Percentiles rank a stretch among this genome's conserved stretches.
These are phyloP conservation scores for Stygiomarasmius scandens DNA, from an alignment of 1,284 basidiomycete genomes.

Conservation along the genomic window DNA sequence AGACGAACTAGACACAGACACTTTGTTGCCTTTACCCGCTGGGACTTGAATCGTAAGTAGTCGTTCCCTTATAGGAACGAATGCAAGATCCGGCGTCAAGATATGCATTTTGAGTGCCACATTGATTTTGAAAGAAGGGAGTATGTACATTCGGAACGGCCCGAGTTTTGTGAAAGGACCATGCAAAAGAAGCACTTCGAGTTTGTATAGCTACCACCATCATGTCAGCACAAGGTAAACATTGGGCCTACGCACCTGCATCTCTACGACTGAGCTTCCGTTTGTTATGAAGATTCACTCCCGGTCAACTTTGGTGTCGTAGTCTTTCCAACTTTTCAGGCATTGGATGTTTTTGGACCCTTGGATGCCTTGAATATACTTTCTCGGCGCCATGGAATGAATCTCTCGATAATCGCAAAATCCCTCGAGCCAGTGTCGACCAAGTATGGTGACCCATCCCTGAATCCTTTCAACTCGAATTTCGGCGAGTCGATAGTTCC, in stretches of 20 bases:
- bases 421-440: constrained; percentile 41
- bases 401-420: constrained; percentile 36
- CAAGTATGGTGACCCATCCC: constrained; percentile 22
- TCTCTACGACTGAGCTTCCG: background rate
- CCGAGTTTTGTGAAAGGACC: background rate
- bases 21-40: background rate
- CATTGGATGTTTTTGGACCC: constrained; percentile 48
- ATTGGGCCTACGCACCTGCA: background rate
- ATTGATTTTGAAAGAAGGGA: background rate
- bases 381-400: constrained; percentile 29
- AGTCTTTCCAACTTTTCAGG: constrained; percentile 40
- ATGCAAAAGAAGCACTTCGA: no score
- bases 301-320: constrained; percentile 32
- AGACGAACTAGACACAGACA: background rate
- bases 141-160: background rate
- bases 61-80: background rate
- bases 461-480: constrained; percentile 23
- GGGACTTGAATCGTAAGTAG: background rate
- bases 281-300: background rate
- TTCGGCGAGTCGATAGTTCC: constrained; percentile 46
- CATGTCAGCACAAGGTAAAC: background rate
- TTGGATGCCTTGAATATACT: constrained; percentile 44
- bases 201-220: no score
- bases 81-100: background rate
- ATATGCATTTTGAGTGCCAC: background rate